Percentiles rank a stretch among this genome's conserved stretches.
Conservation (phyloP, 2,329 filamentous ascomycete genomes). For the Parascedosporium putredinis region DNA sequence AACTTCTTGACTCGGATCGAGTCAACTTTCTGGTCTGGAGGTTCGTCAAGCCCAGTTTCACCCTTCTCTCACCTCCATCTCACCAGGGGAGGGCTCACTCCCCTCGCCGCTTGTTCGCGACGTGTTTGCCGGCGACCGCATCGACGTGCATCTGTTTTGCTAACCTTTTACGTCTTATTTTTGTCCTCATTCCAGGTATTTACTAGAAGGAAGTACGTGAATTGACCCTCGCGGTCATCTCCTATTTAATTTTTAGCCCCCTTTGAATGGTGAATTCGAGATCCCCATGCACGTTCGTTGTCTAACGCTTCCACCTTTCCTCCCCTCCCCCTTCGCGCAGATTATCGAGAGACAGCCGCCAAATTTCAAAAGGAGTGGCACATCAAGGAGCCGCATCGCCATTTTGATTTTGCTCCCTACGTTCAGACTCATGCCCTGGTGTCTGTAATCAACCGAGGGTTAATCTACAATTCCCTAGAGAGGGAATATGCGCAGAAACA, state of each 20-base stretch:
- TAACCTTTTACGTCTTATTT: conserved; percentile 8
- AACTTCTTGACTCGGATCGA: conserved; percentile 54
- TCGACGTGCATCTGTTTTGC: conserved; percentile 3
- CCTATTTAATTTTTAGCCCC: background rate
- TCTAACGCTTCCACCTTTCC: background rate
- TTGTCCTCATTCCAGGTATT: conserved; percentile 33
- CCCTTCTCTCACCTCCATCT: conserved; percentile 17
- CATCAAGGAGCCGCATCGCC: conserved; percentile 48
- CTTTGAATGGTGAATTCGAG: background rate
- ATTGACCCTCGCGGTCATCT: conserved; percentile 14
- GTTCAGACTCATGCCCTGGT: conserved; percentile 56
- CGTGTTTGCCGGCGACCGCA: background rate
- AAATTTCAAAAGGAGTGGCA: conserved; percentile 62
- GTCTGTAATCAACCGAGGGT: conserved; percentile 51
- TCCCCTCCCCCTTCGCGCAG: conserved; percentile 24
- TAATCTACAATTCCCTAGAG: conserved; percentile 50
- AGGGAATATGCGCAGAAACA: conserved; percentile 39
- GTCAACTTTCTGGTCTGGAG: conserved; percentile 64
- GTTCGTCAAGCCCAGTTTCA: conserved; percentile 34
- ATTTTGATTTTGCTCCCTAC: conserved; percentile 54
- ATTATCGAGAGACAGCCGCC: conserved; percentile 57
- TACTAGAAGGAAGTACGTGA: conserved; percentile 53
- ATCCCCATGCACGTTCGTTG: background rate
- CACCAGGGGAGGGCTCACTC: conserved; percentile 11
- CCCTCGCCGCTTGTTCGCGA: background rate